Evolutionary conservation across 2,329 filamentous ascomycete genomes (phyloP), one percentile per base, ranked within the genome.

Genomic region (Seiridium cupressi): DNA sequence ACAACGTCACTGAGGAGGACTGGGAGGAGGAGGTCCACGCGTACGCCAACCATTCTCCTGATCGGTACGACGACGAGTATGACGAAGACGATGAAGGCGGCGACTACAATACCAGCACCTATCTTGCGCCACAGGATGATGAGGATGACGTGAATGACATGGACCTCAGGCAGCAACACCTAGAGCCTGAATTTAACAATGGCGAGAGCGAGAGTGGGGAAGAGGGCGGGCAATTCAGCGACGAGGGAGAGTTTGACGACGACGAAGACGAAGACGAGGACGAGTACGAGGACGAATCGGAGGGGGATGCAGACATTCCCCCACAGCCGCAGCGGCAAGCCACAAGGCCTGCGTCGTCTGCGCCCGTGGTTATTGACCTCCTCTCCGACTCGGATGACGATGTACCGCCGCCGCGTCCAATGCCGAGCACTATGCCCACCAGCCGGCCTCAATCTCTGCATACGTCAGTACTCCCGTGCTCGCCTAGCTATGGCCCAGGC

Each of bases 71-170:
- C 5, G 70, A 71, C 44, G 68, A 69, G 57, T 71, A 72, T 35
- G 69, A 72, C 32, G 62, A 60, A 10, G 65, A 70, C 6, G 71
- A 72, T 55, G 70, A 71, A 40, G 70, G 71, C n/a, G 69, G 66
- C 9, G 70, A 73, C 40, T 72, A 73, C 55, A 69, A 73, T 53
- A 69, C 67, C 9, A 64, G 68, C 32, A 70, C 68, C 57, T 72
- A 73, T 46, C 59, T 63, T 26, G 64, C 64, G 3, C 70, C 69
- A 46, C 66, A 67, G 51, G 70, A 73, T 42, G 71, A 73, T 44
- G 70, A 73, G 38, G 71, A 73, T 26, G 71, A 70, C 55, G 70
- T 66, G 46, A 64, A 69, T 49, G 70, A 73, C 36, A 67, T 71
- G 26, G 70, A 71, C 53, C 58, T 70, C 18, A 58, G 61, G 51